Base-by-base conservation (phyloP, 1,284 basidiomycete species). In the Phylloboletellus chloephorus region DNA sequence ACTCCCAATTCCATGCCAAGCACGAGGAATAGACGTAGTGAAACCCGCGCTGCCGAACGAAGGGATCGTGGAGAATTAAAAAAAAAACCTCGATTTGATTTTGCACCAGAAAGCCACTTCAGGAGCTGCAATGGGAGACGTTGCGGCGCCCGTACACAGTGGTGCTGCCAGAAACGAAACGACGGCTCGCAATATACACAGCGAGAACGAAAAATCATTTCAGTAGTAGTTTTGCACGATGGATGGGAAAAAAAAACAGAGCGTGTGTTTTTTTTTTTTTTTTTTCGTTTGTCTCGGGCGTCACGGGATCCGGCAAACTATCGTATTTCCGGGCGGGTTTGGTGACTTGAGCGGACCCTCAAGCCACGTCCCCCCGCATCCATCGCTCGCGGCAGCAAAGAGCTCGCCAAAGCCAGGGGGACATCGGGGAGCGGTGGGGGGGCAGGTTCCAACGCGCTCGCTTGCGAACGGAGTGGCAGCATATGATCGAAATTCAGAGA, bases 31-130 rank as follows among this genome's bases (percentile, higher is more conserved):
- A 19, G 13, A 43, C n/a, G 11, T 22, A 28, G 4, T 17, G 5
- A 4, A 39, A 30, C 33, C 47, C 4, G 15, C 8, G 33, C 52
- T 29, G 39, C 46, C 43, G 33, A 36, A 38, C 24, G 22, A 33
- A 53, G 41, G 22, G 40, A 22, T 43, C 13, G 35, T 34, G n/a
- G n/a, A n/a, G n/a, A n/a, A n/a, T 33, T 21, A 15, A 19, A 30
- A 32, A 17, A 38, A 39, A 49, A n/a, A n/a, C n/a, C n/a, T n/a
- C 35, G 22, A 7, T 58, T n/a, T n/a, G 9, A 47, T 58, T 2
- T 58, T 44, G 57, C 57, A 58, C 57, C 57, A 50, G n/a, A 51
- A 63, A 61, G 23, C 50, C 61, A 62, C 57, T 58, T 58, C 57
- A 63, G 59, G 61, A 57, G 48, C 55, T 62, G 57, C 57, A 60